Evolutionary conservation across 1,284 basidiomycete genomes (phyloP).

Genomic region (Melampsora larici-populina): DNA sequence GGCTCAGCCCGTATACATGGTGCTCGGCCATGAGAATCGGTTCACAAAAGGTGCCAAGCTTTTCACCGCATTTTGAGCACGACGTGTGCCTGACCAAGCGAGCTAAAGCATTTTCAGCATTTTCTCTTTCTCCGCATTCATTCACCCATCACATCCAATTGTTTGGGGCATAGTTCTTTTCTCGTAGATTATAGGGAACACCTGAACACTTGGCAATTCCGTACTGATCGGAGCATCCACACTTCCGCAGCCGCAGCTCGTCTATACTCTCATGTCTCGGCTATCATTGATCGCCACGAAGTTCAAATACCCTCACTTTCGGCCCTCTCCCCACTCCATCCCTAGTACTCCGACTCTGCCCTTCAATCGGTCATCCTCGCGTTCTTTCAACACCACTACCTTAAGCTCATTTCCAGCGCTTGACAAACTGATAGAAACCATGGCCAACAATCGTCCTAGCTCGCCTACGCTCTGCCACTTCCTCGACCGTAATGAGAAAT

Average conservation of each 20-base stretch:
- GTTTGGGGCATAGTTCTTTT: too few species aligned
- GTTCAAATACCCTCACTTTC: neutral
- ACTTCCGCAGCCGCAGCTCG: neutral
- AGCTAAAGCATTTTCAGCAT: too few species aligned
- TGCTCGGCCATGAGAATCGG: too few species aligned
- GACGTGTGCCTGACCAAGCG: too few species aligned
- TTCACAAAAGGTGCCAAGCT: too few species aligned
- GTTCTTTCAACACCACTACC: neutral
- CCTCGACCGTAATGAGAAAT: conserved; percentile 33
- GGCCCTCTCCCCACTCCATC: neutral
- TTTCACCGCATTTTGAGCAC: too few species aligned
- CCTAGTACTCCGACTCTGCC: neutral
- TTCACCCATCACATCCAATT: too few species aligned
- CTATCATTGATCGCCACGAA: neutral
- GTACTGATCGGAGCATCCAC: too few species aligned
- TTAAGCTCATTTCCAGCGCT: neutral
- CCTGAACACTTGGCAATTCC: too few species aligned
- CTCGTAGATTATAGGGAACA: too few species aligned
- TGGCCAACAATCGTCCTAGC: neutral
- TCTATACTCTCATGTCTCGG: neutral
- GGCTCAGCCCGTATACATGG: too few species aligned
- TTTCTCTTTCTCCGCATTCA: too few species aligned
- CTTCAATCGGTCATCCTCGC: neutral
- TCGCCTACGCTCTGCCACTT: conserved; percentile 7
- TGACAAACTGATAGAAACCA: neutral